Base-by-base conservation (phyloP, 2,329 filamentous ascomycete genomes). In the Fusarium domesticum region DNA sequence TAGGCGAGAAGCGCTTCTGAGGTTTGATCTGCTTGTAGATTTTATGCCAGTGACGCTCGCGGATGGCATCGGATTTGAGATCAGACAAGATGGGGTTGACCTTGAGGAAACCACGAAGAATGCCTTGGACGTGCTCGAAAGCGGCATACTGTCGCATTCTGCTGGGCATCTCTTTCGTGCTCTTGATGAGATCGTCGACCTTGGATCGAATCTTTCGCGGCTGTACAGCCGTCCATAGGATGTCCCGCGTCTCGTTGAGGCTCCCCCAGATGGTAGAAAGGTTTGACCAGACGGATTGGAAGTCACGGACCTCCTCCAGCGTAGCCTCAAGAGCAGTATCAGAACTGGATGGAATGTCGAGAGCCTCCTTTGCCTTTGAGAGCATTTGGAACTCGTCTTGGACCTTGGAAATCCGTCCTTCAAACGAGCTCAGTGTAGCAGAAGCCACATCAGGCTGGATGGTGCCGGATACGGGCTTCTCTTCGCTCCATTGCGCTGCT, bases 91-190 rank as follows among this genome's bases (percentile, higher is more conserved):
- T 77, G 10, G 85, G 77, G 62, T 97, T 98, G 57, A 95, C 89
- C 66, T 96, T 97, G 52, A 96, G 77, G 37, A 95, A 79, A 50
- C 91, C 85, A 35, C 90, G 87, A 32, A 98, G 80, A 20, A 95
- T 87, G 52, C 83, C 89, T 65, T 98, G 95, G 31, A 98, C 90
- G 62, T 98, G 92, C 68, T 98, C 95, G 64, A 98, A 99, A n/a
- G 95, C 95, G 57, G 95, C 92, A 67, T 99, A 99, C 63, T 98
- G 95, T 48, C 95, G 85, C 92, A 98, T 97, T 47, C 93, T 85
- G 68, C 90, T 96, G 0, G 95, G 93, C 93, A 98, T 97, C 51
- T 97, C 92, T 71, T 96, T 97, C 28, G 91, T 97, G 80, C 95
- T 95, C 74, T 96, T 96, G 66, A 97, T 89, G 41, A 97, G 78